Percentiles rank a stretch among this genome's conserved stretches.
Evolutionary conservation across 352 stramenopile species (phyloP).

Genomic region (Thalassiosira mediterranea): DNA sequence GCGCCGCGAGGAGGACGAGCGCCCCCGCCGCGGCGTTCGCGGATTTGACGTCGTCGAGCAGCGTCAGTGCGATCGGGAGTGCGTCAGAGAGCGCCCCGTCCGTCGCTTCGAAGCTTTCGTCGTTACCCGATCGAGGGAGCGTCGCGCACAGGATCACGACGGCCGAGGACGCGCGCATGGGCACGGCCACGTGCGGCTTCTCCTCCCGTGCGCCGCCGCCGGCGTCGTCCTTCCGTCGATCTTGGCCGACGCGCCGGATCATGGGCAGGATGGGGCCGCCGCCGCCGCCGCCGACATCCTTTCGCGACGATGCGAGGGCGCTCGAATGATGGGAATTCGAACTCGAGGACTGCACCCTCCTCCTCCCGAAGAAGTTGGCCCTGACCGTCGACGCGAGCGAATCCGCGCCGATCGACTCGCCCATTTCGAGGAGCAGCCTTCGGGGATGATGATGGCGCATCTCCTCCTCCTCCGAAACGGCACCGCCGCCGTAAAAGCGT

Average conservation of each 20-base stretch:
- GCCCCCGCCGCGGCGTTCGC: slow-evolving; percentile 33
- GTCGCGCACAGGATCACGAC: slow-evolving; percentile 29
- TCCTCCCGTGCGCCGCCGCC: slow-evolving; percentile 8
- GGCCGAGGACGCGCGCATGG: slow-evolving; percentile 27
- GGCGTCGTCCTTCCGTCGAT: slow-evolving; percentile 17
- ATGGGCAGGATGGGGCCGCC: slow-evolving; percentile 34
- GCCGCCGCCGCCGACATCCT: slow-evolving; percentile 10
- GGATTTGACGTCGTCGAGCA: slow-evolving; percentile 41
- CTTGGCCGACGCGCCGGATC: slow-evolving; percentile 13
- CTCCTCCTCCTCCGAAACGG: background rate
- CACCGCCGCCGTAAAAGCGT: background rate
- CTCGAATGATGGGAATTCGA: background rate
- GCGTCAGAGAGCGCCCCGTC: slow-evolving; percentile 29
- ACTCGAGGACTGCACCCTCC: slow-evolving; percentile 4
- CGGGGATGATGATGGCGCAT: slow-evolving; percentile 1
- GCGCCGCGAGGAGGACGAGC: slow-evolving; percentile 25
- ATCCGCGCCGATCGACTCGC: slow-evolving; percentile 30
- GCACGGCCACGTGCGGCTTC: slow-evolving; percentile 24
- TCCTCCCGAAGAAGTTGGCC: slow-evolving; percentile 60
- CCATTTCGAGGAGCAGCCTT: slow-evolving; percentile 28
- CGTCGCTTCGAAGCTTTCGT: slow-evolving; percentile 1
- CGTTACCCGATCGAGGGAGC: slow-evolving; percentile 1
- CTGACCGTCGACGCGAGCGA: slow-evolving; percentile 37
- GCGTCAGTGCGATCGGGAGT: slow-evolving; percentile 34
- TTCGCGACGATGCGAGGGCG: background rate